A percentile compares a stretch with the other conserved stretches of the same genome.
phyloP scores from a whole-genome alignment of 2,329 filamentous ascomycete species.

The Hymenoscyphus fraxineus region DNA sequence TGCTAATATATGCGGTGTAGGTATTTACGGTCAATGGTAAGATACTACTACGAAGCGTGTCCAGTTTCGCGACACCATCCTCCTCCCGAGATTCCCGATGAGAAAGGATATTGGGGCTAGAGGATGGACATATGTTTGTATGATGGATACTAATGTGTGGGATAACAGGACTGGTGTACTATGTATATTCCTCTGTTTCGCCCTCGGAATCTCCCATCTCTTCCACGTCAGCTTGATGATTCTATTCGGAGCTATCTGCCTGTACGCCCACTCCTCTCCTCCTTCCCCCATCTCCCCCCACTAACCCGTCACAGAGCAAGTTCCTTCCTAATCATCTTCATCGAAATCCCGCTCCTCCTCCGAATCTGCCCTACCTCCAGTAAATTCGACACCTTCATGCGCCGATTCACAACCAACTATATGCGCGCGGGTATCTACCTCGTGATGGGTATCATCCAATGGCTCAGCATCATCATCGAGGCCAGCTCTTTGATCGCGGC shows the following conservation, averaged over 20 bases:
- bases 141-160: slow-evolving; percentile 15
- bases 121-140: background rate
- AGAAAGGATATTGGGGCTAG: background rate
- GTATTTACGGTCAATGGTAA: slow-evolving; percentile 76
- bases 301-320: slow-evolving; percentile 50
- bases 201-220: slow-evolving; percentile 65
- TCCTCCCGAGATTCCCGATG: background rate
- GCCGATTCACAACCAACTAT: slow-evolving; percentile 92
- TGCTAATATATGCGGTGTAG: slow-evolving; percentile 39
- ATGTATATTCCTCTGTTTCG: slow-evolving; percentile 68
- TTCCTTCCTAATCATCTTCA: slow-evolving; percentile 72
- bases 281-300: background rate
- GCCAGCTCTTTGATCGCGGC: slow-evolving; percentile 78
- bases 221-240: slow-evolving; percentile 50
- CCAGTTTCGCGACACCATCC: background rate
- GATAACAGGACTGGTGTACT: slow-evolving; percentile 60
- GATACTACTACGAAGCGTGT: slow-evolving; percentile 29
- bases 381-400: slow-evolving; percentile 84
- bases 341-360: slow-evolving; percentile 89
- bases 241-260: slow-evolving; percentile 45
- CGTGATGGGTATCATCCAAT: slow-evolving; percentile 78
- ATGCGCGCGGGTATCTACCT: slow-evolving; percentile 88
- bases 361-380: slow-evolving; percentile 95
- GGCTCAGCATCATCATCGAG: slow-evolving; percentile 66
- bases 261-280: slow-evolving; percentile 41